These are phyloP conservation scores for Piper betle DNA, from an alignment of 164 flowering plant genomes.

Conservation along the genomic window DNA sequence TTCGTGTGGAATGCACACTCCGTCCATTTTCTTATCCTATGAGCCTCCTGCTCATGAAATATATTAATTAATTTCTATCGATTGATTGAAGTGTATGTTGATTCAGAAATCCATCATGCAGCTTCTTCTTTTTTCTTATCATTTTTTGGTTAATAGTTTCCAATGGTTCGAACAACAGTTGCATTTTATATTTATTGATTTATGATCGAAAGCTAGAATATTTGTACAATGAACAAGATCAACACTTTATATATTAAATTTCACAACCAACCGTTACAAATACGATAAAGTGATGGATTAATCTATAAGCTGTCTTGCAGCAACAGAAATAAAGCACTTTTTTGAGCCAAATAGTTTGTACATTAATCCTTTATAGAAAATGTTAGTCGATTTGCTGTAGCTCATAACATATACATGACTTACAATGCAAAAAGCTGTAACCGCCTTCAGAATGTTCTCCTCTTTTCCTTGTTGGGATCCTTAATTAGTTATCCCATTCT, in stretches of 20 bases:
- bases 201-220: too few relatives aligned
- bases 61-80: constrained; percentile 1
- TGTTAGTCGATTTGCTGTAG: not conserved
- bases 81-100: constrained; percentile 3
- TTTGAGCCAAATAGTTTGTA: too few relatives aligned
- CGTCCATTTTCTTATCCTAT: constrained; percentile 1
- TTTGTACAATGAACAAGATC: too few relatives aligned
- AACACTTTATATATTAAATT: too few relatives aligned
- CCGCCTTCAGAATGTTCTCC: not conserved
- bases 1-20: constrained; percentile 17
- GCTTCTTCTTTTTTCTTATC: not conserved
- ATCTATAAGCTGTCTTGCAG: not conserved
- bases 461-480: not conserved
- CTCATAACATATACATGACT: not conserved
- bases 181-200: too few relatives aligned
- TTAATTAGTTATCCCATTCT: constrained; percentile 1
- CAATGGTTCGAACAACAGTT: too few relatives aligned
- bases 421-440: not conserved
- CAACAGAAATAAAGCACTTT: not conserved
- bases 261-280: too few relatives aligned
- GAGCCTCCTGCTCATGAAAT: not conserved
- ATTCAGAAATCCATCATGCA: constrained; percentile 12
- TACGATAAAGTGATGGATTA: too few relatives aligned
- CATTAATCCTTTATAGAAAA: not conserved
- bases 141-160: not conserved